Evolutionary conservation across 352 stramenopile genomes (phyloP), one percentile per base, ranked within the genome.

Genomic region (Pythium sp.): DNA sequence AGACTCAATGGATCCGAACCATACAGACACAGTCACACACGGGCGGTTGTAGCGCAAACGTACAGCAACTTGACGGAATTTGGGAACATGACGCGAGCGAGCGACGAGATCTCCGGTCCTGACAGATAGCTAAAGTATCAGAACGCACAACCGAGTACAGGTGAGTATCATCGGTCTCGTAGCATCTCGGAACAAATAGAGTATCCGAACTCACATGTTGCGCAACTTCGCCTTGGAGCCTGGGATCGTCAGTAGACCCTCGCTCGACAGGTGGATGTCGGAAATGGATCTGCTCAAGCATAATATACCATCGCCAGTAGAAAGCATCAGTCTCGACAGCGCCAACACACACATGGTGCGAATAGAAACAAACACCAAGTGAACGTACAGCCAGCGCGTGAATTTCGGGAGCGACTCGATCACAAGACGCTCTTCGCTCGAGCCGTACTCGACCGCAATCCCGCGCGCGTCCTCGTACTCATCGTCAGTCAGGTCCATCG

Each of bases 391-490:
- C 53, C 53, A 58, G 53, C 26, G 53, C 24, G 53, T 58, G 53
- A 58, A 58, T 28, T 58, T 58, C 8, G 53, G 53, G 26, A 58
- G 53, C 14, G 28, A n/a, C n/a, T 57, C 51, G 51, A 57, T 57
- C 51, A 57, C 51, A 11, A 57, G 51, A 0, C 51, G 51, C 8
- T 57, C 51, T 11, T 57, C 22, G 24, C 51, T 12, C 22, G 24
- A 57, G 24, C 22, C 24, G 51, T 34, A 57, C 9, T 34, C 51
- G 24, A 57, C 51, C 9, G 51, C 8, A 11, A 57, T 57, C 5
- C 51, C 51, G 24, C 30, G 51, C 9, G 51, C 24, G 51, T 34
- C 51, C 2, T 36, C 51, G 24, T 26, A 24, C 1, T 32, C 51
- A 9, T 9, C 32, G 32, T 36, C 32, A 9, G 32, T 36, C 22